phyloP scores from a whole-genome alignment of 352 stramenopile species.

The Thraustochytrium sp. region DNA sequence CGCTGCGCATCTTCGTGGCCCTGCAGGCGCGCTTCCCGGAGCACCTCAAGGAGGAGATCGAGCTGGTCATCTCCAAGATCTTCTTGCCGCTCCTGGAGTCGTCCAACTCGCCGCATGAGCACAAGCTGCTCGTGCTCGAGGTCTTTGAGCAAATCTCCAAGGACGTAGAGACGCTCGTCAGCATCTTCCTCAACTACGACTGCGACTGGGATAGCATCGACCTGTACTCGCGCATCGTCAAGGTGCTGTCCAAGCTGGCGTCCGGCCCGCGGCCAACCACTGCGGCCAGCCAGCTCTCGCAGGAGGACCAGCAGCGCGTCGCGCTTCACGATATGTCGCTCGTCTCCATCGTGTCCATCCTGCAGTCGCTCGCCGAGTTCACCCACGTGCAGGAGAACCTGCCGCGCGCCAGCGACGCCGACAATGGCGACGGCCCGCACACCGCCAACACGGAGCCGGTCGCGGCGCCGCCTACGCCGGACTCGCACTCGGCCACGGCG shows the following conservation, averaged over 20 bases:
- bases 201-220: conserved; percentile 94
- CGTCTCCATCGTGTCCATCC: conserved; percentile 44
- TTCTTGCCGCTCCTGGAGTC: conserved; percentile 95
- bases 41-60: conserved; percentile 94
- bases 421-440: neutral
- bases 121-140: conserved; percentile 92
- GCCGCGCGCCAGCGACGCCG: conserved; percentile 12
- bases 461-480: neutral
- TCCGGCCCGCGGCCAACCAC: conserved; percentile 48
- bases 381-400: conserved; percentile 36
- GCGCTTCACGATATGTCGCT: conserved; percentile 48
- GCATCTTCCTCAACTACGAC: conserved; percentile 99
- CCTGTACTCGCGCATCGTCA: conserved; percentile 95
- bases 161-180: conserved; percentile 84
- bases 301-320: conserved; percentile 47
- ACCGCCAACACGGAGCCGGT: neutral
- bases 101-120: conserved; percentile 58
- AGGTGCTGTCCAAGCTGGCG: conserved; percentile 87
- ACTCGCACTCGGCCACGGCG: too few relatives aligned
- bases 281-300: neutral
- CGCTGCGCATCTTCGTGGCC: conserved; percentile 94
- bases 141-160: conserved; percentile 89
- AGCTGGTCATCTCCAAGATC: conserved; percentile 98
- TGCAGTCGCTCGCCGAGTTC: conserved; percentile 47
- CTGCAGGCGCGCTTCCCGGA: conserved; percentile 76